Evolutionary conservation across 1,284 basidiomycete species (phyloP), one percentile per base, ranked within the genome.

Genomic region (Ganoderma sp.): DNA sequence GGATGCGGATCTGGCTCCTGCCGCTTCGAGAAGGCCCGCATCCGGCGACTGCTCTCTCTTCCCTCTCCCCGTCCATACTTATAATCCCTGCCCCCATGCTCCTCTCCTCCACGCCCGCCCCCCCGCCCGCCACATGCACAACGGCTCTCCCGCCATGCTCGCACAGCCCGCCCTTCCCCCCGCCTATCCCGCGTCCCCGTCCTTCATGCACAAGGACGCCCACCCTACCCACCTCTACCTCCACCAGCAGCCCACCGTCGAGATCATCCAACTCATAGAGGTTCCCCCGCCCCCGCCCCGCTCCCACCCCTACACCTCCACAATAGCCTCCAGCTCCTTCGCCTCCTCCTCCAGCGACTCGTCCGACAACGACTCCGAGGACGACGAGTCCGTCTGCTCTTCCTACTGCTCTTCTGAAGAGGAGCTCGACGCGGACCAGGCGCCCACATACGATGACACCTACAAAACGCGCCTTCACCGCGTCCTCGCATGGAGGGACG

Each of bases 261-360:
- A 89, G 79, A 87, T 92, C 81, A 92, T 92, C 67, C 85, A 91
- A 79, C 90, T 92, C 79, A 87, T 87, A 61, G 90, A 92, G 76
- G 88, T 85, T 5, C 77, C 88, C 0, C 82, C 88, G 1, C 89
- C 90, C 0, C 85, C 88, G 12, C 84, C 82, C 37, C 82, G 81
- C 65, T 78, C 78, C 56, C 81, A 84, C 48, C 76, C 82, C 56
- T 81, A 83, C 63, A 32, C 74, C 43, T 71, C 76, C 71, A 70
- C 74, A 68, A 37, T 76, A 68, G 67, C 74, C 67, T 73, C 76
- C 15, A 71, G 72, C 69, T 81, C 84, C 71, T 78, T 84, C 61
- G 77, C 80, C 48, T 82, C 83, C 28, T 80, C 75, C 48, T 79
- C 79, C 59, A 81, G 81, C 37, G 75, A 76, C 64, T 79, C 79